Evolutionary conservation across 75 land plant genomes (phyloP).

Genomic region (Gnetum montanum): DNA sequence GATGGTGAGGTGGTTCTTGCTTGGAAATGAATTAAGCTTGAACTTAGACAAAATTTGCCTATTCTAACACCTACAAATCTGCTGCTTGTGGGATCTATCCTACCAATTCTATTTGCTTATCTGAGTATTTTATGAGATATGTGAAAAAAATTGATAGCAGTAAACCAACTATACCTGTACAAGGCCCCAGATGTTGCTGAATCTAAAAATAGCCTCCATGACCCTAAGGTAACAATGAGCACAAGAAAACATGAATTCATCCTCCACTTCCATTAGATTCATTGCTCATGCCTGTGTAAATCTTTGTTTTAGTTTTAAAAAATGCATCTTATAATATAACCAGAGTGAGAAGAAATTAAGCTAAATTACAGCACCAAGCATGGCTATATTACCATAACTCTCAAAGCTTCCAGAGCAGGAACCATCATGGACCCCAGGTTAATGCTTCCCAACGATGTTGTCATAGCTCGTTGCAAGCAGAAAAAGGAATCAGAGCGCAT

Average conservation of each 20-base stretch:
- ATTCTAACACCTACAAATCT: too few relatives aligned
- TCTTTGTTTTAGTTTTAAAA: too few relatives aligned
- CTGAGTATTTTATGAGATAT: too few relatives aligned
- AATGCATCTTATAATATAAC: too few relatives aligned
- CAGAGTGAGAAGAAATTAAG: too few relatives aligned
- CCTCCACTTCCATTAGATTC: conserved; percentile 52
- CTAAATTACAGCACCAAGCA: too few relatives aligned
- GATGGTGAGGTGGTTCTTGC: too few relatives aligned
- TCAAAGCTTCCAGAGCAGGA: conserved; percentile 50
- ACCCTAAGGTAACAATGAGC: conserved; percentile 59
- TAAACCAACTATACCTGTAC: conserved; percentile 57
- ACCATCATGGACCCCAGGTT: conserved; percentile 69
- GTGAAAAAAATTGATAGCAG: too few relatives aligned
- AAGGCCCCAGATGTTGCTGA: conserved; percentile 77
- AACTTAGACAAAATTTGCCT: too few relatives aligned
- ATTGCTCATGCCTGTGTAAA: conserved; percentile 22
- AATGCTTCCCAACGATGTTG: conserved; percentile 56
- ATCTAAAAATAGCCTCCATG: conserved; percentile 42
- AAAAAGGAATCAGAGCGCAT: conserved; percentile 44
- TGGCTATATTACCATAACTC: conserved; percentile 32
- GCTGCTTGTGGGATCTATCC: too few relatives aligned
- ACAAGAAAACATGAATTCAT: conserved; percentile 86
- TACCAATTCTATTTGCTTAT: too few relatives aligned
- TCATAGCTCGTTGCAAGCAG: conserved; percentile 43
- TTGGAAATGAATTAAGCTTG: too few relatives aligned